Evolutionary conservation across 805 yeast species (phyloP), one percentile per base, ranked within the genome.

Genomic region (Danielia reshetovae): DNA sequence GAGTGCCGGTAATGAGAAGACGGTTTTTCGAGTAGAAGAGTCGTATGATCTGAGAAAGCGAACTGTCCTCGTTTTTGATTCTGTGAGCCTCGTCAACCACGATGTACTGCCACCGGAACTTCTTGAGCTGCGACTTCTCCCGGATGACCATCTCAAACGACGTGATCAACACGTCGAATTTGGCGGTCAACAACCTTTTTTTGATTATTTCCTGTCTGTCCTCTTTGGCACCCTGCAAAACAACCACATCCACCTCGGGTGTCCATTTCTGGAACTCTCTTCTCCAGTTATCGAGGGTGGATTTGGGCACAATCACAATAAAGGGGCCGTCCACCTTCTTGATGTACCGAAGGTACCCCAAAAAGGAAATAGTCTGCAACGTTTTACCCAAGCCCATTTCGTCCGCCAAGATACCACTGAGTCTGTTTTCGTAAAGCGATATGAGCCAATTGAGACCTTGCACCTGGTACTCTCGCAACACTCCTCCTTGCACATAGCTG

Each of bases 311-410:
- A 39, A 90, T 82, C 18, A 93, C 79, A 29, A 93, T 75, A 52
- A 82, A 86, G 0, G 98, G 98, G 0, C 98, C 98, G 42, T 81
- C 83, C 11, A 89, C 74, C 18, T 78, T 74, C 49, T 79, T 79
- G 35, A 80, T 68, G 54, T 86, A 87, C 44, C 97, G 74, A 40
- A 93, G 61, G 55, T 85, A 87, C 0, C 97, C 97, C 31, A 90
- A 63, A 50, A 90, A 93, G 2, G 97, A 77, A 30, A 90, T 87
- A 0, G 97, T 90, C 61, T 90, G 98, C 37, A 93, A 66, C 4
- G 98, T 90, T 60, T 90, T 90, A 37, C 98, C 98, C 26, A 90
- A 70, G 3, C 98, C 98, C 98, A 93, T 90, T 58, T 90, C 98
- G 62, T 90, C 98, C 9, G 98, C 98, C 32, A 90, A 65, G 29